Conservation (phyloP, 1,284 basidiomycete genomes). For the Ceratobasidium papillatum region DNA sequence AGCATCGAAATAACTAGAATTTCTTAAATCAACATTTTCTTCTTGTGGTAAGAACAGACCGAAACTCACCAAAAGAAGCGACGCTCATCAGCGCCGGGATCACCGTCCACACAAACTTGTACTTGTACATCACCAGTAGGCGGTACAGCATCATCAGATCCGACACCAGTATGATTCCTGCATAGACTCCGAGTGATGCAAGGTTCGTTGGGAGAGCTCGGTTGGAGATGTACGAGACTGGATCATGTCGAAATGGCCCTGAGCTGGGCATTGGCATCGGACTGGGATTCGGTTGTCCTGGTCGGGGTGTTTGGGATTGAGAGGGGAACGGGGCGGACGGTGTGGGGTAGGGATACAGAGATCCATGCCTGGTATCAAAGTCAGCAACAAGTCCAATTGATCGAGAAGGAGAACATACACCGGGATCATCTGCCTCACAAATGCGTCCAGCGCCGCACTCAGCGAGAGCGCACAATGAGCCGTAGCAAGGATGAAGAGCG, state of each 20-base stretch:
- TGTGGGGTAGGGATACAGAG: background rate
- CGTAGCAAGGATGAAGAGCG: conserved; percentile 23
- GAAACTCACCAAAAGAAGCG: conserved; percentile 21
- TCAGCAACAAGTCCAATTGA: background rate
- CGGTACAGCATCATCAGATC: conserved; percentile 35
- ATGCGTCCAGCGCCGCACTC: conserved; percentile 31
- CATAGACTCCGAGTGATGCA: conserved; percentile 21
- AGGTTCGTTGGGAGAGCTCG: conserved; percentile 22
- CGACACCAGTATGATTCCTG: conserved; percentile 21
- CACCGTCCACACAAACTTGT: conserved; percentile 23
- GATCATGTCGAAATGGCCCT: background rate
- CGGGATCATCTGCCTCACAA: conserved; percentile 4
- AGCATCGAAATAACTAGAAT: conserved; percentile 29
- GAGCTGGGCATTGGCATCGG: background rate
- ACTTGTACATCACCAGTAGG: conserved; percentile 27
- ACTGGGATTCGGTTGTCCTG: background rate
- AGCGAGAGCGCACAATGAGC: conserved; percentile 37
- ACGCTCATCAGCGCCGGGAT: conserved; percentile 2
- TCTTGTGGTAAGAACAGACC: background rate
- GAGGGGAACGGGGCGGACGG: background rate
- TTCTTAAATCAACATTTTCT: background rate
- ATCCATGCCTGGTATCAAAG: background rate
- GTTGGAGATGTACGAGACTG: conserved; percentile 19
- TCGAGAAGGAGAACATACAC: background rate
- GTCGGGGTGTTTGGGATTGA: background rate